Conservation (phyloP, 1,139 yeast species). For the Yamadazyma friedrichii region DNA sequence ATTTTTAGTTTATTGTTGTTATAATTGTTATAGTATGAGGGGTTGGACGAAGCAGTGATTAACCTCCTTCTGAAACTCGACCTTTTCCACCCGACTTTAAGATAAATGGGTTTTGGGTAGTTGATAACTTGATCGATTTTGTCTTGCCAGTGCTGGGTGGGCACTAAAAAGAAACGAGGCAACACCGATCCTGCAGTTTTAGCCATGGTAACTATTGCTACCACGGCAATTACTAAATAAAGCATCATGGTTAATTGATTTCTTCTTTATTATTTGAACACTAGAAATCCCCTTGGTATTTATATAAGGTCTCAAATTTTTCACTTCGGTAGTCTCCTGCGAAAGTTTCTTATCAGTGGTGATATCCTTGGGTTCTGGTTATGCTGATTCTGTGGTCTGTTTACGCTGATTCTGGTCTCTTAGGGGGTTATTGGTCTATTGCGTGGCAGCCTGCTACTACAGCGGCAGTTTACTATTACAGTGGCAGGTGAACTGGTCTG, state of each 20-base stretch:
- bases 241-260: not conserved
- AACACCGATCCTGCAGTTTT: conserved; percentile 18
- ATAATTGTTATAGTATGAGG: conserved; percentile 49
- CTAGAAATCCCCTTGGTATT: no score
- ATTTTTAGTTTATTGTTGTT: conserved; percentile 39
- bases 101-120: conserved; percentile 35
- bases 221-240: not conserved
- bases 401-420: no score
- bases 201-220: no score
- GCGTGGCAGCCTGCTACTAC: no score
- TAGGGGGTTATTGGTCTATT: no score
- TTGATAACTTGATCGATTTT: conserved; percentile 34
- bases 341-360: not conserved
- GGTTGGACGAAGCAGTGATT: conserved; percentile 47
- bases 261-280: no score
- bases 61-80: conserved; percentile 54
- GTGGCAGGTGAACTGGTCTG: no score
- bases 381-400: no score
- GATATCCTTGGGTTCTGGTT: no score
- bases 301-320: no score
- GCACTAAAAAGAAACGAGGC: conserved; percentile 42
- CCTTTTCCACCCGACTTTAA: conserved; percentile 36
- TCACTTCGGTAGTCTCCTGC: not conserved
- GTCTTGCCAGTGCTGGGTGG: conserved; percentile 45
- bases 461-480: no score